Percentiles rank a stretch among this genome's conserved stretches.
Conservation (phyloP, 2,329 filamentous ascomycete genomes). For the Cercospora beticola region DNA sequence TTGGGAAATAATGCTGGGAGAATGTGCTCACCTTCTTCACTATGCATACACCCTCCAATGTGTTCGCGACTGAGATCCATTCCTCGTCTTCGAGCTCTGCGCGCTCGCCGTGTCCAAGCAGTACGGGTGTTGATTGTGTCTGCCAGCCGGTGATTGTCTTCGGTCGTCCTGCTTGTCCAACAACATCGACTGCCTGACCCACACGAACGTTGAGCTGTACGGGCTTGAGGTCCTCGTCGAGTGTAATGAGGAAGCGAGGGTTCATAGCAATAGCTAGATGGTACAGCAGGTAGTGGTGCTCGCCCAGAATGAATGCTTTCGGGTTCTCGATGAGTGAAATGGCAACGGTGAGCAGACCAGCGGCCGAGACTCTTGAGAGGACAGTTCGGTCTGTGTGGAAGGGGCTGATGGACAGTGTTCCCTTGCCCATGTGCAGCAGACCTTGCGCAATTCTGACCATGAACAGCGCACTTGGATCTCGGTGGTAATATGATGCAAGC, state of each 20-base stretch:
- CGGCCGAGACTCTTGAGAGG: constrained; percentile 84
- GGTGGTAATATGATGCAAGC: constrained; percentile 95
- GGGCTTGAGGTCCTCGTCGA: constrained; percentile 92
- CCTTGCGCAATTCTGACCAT: constrained; percentile 99
- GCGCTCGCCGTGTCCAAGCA: constrained; percentile 90
- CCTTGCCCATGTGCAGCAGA: constrained; percentile 98
- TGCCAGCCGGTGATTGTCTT: constrained; percentile 99
- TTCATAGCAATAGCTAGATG: constrained; percentile 96
- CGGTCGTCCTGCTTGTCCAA: constrained; percentile 91
- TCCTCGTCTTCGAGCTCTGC: constrained; percentile 97
- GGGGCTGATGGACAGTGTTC: constrained; percentile 91
- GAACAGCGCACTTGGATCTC: constrained; percentile 92
- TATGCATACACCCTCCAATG: constrained; percentile 91
- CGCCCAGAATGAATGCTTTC: constrained; percentile 74
- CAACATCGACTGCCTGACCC: constrained; percentile 96
- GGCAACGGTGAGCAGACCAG: constrained; percentile 83
- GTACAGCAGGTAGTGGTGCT: constrained; percentile 91
- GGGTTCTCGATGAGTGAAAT: constrained; percentile 87
- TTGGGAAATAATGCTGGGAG: neutral
- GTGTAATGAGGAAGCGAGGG: constrained; percentile 90
- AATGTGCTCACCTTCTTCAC: constrained; percentile 76
- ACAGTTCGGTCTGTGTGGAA: constrained; percentile 99
- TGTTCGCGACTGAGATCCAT: constrained; percentile 88
- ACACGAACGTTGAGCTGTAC: constrained; percentile 94
- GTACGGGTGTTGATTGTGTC: constrained; percentile 96